Evolutionary conservation across 768 basidiomycete species (phyloP).

Genomic region (Rhizopogon roseolus): DNA sequence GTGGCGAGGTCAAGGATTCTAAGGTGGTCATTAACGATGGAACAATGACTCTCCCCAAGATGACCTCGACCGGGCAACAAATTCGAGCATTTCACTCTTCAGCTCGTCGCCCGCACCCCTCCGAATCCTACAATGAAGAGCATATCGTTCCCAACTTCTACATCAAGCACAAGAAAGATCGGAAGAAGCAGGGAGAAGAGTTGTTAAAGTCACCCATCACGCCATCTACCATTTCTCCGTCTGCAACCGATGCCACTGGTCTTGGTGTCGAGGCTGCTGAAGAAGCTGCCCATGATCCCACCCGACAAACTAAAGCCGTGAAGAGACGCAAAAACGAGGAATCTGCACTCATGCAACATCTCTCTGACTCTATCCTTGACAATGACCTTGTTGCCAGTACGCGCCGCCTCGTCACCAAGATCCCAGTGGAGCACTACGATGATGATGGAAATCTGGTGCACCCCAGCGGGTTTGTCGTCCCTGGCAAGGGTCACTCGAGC

Average conservation of each 20-base stretch:
- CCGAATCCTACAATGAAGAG: conserved; percentile 19
- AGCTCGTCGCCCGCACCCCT: conserved; percentile 9
- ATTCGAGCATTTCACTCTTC: conserved; percentile 22
- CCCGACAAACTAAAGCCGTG: background rate
- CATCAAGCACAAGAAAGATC: conserved; percentile 20
- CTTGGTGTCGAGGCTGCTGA: conserved; percentile 1
- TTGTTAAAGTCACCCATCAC: background rate
- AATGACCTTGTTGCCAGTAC: conserved; percentile 23
- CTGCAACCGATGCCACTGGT: conserved; percentile 7
- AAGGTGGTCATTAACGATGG: background rate
- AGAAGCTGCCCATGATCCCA: background rate
- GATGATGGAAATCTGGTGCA: conserved; percentile 15
- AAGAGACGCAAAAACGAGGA: conserved; percentile 4
- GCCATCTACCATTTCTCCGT: background rate
- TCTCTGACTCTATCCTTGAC: conserved; percentile 14
- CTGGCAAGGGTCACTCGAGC: conserved; percentile 23
- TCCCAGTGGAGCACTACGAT: conserved; percentile 21
- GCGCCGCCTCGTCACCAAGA: conserved; percentile 23
- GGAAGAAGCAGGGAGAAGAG: background rate
- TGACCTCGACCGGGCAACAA: conserved; percentile 7
- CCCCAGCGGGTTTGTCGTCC: conserved; percentile 24
- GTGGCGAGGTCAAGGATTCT: background rate
- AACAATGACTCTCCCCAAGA: background rate
- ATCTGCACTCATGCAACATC: conserved; percentile 17
- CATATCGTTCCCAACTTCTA: conserved; percentile 23